A percentile compares a stretch with the other conserved stretches of the same genome.
phyloP scores from a whole-genome alignment of 2,329 filamentous ascomycete genomes.

The Ophiostoma populinum region DNA sequence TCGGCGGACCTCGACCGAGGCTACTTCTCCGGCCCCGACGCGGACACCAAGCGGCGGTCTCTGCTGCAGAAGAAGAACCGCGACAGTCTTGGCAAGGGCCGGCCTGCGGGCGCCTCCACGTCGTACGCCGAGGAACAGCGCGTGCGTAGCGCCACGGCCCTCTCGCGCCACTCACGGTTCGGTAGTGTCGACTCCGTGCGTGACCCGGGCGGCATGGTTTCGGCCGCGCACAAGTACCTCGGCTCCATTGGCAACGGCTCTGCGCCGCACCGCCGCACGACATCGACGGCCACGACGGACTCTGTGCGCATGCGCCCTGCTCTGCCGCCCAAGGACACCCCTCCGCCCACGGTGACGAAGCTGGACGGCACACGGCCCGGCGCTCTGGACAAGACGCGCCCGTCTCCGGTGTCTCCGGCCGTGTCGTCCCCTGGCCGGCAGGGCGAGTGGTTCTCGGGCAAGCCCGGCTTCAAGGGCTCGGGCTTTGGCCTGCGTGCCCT shows the following conservation, averaged over 20 bases:
- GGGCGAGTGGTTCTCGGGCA: conserved; percentile 37
- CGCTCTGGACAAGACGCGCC: too few species aligned
- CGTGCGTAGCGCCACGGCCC: conserved; percentile 44
- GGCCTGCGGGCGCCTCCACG: conserved; percentile 27
- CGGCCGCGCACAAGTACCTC: conserved; percentile 56
- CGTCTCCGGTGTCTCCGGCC: conserved; percentile 23
- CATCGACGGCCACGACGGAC: conserved; percentile 40
- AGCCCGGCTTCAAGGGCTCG: conserved; percentile 30
- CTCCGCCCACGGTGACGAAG: conserved; percentile 41
- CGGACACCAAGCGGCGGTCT: conserved; percentile 49
- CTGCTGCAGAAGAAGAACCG: conserved; percentile 75
- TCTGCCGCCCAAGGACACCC: conserved; percentile 34
- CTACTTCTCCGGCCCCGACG: conserved; percentile 83
- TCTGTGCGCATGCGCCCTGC: conserved; percentile 27
- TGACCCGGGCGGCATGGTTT: conserved; percentile 36
- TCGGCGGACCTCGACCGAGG: conserved; percentile 60
- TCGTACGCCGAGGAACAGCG: conserved; percentile 56
- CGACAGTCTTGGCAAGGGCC: conserved; percentile 34
- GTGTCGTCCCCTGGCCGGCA: conserved; percentile 27
- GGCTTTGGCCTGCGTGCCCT: conserved; percentile 64
- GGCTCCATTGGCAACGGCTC: conserved; percentile 23
- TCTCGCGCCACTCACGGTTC: conserved; percentile 59
- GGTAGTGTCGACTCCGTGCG: conserved; percentile 61
- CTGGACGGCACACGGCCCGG: conserved; percentile 34
- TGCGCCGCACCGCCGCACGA: conserved; percentile 38